Conservation (phyloP, 2,329 filamentous ascomycete genomes). For the Pseudogymnoascus sp. region DNA sequence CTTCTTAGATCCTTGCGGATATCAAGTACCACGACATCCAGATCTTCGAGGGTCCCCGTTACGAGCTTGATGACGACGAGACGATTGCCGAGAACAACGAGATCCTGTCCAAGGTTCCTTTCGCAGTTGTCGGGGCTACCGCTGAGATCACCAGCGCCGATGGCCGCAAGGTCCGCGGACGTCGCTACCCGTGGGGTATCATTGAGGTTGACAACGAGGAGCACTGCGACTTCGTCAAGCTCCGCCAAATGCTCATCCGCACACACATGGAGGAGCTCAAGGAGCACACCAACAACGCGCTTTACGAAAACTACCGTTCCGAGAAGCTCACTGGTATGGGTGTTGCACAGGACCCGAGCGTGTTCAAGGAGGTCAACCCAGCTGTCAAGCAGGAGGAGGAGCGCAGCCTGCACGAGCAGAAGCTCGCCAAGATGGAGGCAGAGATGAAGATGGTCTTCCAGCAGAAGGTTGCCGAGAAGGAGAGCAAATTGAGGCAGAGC, state of each 20-base stretch:
- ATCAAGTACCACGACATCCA: conserved; percentile 96
- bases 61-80: conserved; percentile 98
- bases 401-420: conserved; percentile 95
- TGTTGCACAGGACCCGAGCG: conserved; percentile 94
- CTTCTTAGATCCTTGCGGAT: conserved; percentile 79
- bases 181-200: conserved; percentile 94
- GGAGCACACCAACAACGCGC: conserved; percentile 97
- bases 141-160: conserved; percentile 86
- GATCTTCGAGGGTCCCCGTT: conserved; percentile 97
- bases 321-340: conserved; percentile 99
- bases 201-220: conserved; percentile 99
- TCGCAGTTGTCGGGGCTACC: conserved; percentile 95
- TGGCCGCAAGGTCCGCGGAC: conserved; percentile 90
- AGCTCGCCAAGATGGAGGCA: conserved; percentile 99
- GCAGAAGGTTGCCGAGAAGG: conserved; percentile 98
- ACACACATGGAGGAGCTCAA: conserved; percentile 99
- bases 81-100: conserved; percentile 99
- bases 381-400: conserved; percentile 99
- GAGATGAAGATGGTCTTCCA: conserved; percentile 99
- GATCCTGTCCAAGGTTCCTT: conserved; percentile 99
- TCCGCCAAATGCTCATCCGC: conserved; percentile 98
- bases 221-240: conserved; percentile 99
- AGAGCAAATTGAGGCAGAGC: conserved; percentile 98
- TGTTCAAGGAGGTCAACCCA: conserved; percentile 99
- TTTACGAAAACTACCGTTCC: conserved; percentile 99